Percentiles rank a stretch among this genome's conserved stretches.
Conservation (phyloP, 805 yeast genomes). For the Jamesozyma lodderae region DNA sequence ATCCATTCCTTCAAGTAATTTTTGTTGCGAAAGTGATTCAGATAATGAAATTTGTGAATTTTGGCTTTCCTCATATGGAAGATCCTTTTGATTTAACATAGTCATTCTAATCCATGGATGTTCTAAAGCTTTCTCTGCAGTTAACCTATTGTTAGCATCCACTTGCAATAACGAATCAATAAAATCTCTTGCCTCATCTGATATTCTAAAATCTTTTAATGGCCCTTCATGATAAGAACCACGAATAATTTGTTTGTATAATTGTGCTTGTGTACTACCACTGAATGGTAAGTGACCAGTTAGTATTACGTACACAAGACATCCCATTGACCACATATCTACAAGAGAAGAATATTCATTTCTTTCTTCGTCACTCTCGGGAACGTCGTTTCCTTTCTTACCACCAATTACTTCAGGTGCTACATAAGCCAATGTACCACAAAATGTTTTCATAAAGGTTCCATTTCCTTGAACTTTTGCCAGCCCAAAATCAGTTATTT, state of each 20-base stretch:
- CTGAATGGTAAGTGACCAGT: slow-evolving; percentile 94
- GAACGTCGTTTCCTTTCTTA: slow-evolving; percentile 19
- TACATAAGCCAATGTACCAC: slow-evolving; percentile 94
- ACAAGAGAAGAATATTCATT: slow-evolving; percentile 70
- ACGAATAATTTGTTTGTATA: slow-evolving; percentile 62
- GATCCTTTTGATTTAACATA: neutral
- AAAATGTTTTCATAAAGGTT: slow-evolving; percentile 86
- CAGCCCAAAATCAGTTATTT: slow-evolving; percentile 91
- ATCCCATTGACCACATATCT: slow-evolving; percentile 97
- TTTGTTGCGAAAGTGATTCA: slow-evolving; percentile 64
- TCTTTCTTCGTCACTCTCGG: slow-evolving; percentile 14
- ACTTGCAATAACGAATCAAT: slow-evolving; percentile 63
- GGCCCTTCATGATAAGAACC: slow-evolving; percentile 80
- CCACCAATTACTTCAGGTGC: slow-evolving; percentile 83
- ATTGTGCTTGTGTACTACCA: slow-evolving; percentile 80
- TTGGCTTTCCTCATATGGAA: neutral
- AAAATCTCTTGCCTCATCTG: slow-evolving; percentile 64
- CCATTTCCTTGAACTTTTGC: slow-evolving; percentile 84
- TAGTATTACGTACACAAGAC: slow-evolving; percentile 80
- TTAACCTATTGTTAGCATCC: slow-evolving; percentile 62
- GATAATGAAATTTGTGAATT: slow-evolving; percentile 43
- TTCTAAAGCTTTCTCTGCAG: slow-evolving; percentile 64
- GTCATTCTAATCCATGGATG: slow-evolving; percentile 68
- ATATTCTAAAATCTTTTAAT: slow-evolving; percentile 53
- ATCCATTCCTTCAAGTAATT: slow-evolving; percentile 32